These are phyloP conservation scores for Hydrangea macrophylla DNA, from an alignment of 148 eudicot species.

Conservation along the genomic window DNA sequence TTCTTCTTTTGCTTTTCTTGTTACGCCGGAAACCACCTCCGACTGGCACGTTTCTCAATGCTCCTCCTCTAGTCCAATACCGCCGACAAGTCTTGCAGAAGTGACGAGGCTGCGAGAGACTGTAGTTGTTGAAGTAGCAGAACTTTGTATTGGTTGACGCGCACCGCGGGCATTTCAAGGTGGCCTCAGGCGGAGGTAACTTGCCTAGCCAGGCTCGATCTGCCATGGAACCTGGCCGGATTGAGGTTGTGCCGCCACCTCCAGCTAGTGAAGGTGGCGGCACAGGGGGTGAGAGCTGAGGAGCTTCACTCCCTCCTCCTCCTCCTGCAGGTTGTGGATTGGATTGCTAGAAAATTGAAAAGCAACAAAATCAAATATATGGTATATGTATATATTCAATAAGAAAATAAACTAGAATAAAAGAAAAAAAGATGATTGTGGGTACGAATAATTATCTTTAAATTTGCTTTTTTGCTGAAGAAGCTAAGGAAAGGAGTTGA, in stretches of 20 bases:
- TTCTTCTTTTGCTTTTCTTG: conserved; percentile 14
- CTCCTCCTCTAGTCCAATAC: conserved; percentile 29
- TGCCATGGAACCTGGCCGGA: conserved; percentile 5
- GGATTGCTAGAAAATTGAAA: conserved; percentile 9
- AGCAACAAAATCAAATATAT: background rate
- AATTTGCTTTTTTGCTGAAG: conserved; percentile 4
- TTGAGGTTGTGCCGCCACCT: background rate
- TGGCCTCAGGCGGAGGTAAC: conserved; percentile 8
- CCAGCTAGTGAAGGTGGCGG: background rate
- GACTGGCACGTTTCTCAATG: conserved; percentile 20
- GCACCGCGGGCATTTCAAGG: conserved; percentile 27
- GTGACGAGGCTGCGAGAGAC: conserved; percentile 28
- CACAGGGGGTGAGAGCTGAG: background rate
- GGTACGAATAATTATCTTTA: conserved; percentile 1
- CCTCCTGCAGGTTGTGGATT: background rate
- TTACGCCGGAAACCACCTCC: conserved; percentile 26
- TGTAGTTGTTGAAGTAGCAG: conserved; percentile 27
- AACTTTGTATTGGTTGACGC: conserved; percentile 24
- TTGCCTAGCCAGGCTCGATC: conserved; percentile 12
- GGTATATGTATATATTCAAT: conserved; percentile 13
- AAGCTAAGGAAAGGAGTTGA: background rate
- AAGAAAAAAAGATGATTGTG: background rate
- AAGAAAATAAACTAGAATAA: background rate
- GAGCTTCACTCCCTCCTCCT: conserved; percentile 5
- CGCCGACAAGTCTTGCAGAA: conserved; percentile 31